Percentiles rank a stretch among this genome's conserved stretches.
Conservation (phyloP, 2,329 filamentous ascomycete genomes). For the Ophiognomonia clavigignenti-juglandacearum region DNA sequence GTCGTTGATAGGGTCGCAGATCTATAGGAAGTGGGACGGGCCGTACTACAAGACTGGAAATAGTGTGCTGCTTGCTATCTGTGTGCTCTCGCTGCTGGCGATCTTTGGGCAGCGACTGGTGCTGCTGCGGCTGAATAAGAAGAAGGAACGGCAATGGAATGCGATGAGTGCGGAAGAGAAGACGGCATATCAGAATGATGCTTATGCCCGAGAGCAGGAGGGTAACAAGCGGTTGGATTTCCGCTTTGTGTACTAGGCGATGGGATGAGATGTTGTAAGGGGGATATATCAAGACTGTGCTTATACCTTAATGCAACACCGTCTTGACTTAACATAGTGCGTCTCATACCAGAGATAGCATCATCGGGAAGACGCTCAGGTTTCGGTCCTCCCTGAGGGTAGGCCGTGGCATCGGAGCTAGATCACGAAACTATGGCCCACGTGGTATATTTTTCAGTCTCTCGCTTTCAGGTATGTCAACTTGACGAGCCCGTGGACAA, state of each 20-base stretch:
- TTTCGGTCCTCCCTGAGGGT: too few relatives aligned
- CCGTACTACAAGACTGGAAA: constrained; percentile 56
- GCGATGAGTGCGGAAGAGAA: constrained; percentile 40
- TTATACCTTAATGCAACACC: too few relatives aligned
- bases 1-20: constrained; percentile 37
- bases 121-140: constrained; percentile 40
- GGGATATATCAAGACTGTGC: too few relatives aligned
- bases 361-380: too few relatives aligned
- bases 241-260: constrained; percentile 37
- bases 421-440: too few relatives aligned
- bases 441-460: too few relatives aligned
- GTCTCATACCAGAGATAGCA: too few relatives aligned
- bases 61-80: constrained; percentile 49
- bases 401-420: too few relatives aligned
- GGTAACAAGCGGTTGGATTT: constrained; percentile 48
- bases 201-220: constrained; percentile 37
- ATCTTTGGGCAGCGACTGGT: constrained; percentile 45
- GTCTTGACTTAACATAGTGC: too few relatives aligned
- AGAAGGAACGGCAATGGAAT: constrained; percentile 42
- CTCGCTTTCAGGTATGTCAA: too few relatives aligned
- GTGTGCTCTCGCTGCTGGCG: constrained; percentile 40
- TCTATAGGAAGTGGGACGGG: constrained; percentile 46
- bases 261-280: too few relatives aligned
- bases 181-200: constrained; percentile 39
- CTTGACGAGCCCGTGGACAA: too few relatives aligned